These are phyloP conservation scores for Wallacemonas sp. DNA, from an alignment of 208 protist species.

Conservation along the genomic window DNA sequence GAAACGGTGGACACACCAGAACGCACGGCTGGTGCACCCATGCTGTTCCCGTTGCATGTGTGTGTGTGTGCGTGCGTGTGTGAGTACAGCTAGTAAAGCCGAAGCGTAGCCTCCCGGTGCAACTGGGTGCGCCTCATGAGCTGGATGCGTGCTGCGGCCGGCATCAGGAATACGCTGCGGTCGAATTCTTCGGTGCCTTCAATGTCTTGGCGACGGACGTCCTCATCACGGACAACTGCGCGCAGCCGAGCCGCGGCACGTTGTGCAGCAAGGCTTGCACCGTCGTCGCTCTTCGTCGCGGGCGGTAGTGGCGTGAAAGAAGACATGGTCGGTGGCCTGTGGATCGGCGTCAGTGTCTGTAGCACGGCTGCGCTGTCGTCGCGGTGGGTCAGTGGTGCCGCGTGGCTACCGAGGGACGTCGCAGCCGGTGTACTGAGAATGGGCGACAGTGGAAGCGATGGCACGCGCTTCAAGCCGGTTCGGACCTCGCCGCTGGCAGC, in stretches of 20 bases:
- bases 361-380: too few species aligned
- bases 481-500: too few species aligned
- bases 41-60: too few species aligned
- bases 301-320: too few species aligned
- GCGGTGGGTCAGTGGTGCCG: too few species aligned
- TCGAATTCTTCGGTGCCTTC: conserved; percentile 69
- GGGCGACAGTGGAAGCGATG: neutral
- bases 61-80: too few species aligned
- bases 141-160: conserved; percentile 46
- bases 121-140: conserved; percentile 21
- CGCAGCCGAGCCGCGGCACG: conserved; percentile 41
- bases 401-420: too few species aligned
- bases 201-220: conserved; percentile 60
- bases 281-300: neutral
- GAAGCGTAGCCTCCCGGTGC: conserved; percentile 22
- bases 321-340: neutral
- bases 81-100: conserved; percentile 38
- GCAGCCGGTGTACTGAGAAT: too few species aligned
- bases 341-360: too few species aligned
- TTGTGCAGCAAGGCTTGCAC: neutral
- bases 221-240: conserved; percentile 52
- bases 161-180: conserved; percentile 49
- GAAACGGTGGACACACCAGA: too few species aligned
- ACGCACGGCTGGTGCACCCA: too few species aligned
- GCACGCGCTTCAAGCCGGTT: neutral